phyloP scores from a whole-genome alignment of 2,329 filamentous ascomycete genomes.

The Ophiocordyceps polyrhachis-furcata region DNA sequence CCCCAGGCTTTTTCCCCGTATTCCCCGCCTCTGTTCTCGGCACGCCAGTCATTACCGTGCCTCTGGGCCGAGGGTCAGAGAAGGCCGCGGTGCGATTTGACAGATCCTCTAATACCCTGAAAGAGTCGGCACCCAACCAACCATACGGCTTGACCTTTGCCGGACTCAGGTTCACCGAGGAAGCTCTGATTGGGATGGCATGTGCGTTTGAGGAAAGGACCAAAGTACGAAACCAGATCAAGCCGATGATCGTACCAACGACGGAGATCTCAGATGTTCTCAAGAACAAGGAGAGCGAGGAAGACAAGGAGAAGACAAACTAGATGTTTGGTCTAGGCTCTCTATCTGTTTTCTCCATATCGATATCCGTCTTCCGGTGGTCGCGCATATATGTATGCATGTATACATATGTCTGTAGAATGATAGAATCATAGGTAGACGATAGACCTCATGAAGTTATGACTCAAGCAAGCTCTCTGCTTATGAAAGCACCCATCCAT shows the following conservation, averaged over 20 bases:
- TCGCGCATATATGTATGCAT: no score
- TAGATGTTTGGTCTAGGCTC: no score
- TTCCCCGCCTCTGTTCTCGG: constrained; percentile 35
- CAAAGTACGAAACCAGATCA: constrained; percentile 9
- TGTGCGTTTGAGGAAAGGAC: constrained; percentile 51
- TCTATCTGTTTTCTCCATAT: no score
- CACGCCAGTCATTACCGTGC: constrained; percentile 42
- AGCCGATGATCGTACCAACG: constrained; percentile 5
- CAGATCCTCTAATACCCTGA: constrained; percentile 29
- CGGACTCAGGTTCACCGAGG: constrained; percentile 41
- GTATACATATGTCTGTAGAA: no score
- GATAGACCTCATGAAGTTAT: no score
- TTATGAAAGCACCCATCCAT: no score
- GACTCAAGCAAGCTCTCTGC: no score
- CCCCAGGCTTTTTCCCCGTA: constrained; percentile 32
- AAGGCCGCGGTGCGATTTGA: constrained; percentile 22
- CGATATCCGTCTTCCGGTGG: no score
- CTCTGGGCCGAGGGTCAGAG: constrained; percentile 36
- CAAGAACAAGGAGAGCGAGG: not conserved
- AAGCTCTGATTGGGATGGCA: constrained; percentile 41
- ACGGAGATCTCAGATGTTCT: not conserved
- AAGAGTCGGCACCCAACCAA: constrained; percentile 31
- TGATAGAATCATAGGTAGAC: no score
- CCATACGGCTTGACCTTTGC: constrained; percentile 46
- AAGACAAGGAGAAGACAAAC: not conserved